A percentile compares a stretch with the other conserved stretches of the same genome.
phyloP scores from a whole-genome alignment of 2,329 filamentous ascomycete species.

The Monascus ruber region DNA sequence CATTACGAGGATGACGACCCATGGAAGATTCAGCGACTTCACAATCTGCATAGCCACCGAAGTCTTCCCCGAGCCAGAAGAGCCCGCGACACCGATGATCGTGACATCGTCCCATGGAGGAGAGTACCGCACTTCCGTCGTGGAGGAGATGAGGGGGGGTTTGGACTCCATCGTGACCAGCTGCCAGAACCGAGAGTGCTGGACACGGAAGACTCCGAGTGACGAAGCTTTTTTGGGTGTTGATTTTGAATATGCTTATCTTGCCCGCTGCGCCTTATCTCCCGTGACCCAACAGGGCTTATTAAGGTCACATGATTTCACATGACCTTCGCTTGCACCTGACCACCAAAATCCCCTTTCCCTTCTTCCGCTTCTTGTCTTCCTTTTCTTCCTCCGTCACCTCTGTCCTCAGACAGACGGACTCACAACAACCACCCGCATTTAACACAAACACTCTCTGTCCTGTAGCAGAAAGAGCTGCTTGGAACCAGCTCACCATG shows the following conservation, averaged over 20 bases:
- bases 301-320: constrained; percentile 5
- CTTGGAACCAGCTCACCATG: constrained; percentile 19
- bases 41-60: constrained; percentile 89
- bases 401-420: no score
- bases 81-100: constrained; percentile 92
- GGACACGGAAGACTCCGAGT: background rate
- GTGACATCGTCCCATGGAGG: constrained; percentile 94
- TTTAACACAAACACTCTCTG: no score
- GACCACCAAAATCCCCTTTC: constrained; percentile 8
- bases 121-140: constrained; percentile 58
- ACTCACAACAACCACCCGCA: no score
- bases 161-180: constrained; percentile 23
- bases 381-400: no score
- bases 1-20: constrained; percentile 97
- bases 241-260: no score
- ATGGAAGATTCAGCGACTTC: constrained; percentile 77
- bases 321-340: constrained; percentile 22
- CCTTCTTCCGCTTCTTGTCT: constrained; percentile 8
- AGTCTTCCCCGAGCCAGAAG: constrained; percentile 91
- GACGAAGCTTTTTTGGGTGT: no score
- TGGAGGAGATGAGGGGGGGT: constrained; percentile 24
- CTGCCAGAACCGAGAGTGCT: background rate
- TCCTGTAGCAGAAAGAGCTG: background rate
- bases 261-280: background rate
- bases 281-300: constrained; percentile 13